Conservation (phyloP, 768 basidiomycete species). For the Lactarius sanguifluus region DNA sequence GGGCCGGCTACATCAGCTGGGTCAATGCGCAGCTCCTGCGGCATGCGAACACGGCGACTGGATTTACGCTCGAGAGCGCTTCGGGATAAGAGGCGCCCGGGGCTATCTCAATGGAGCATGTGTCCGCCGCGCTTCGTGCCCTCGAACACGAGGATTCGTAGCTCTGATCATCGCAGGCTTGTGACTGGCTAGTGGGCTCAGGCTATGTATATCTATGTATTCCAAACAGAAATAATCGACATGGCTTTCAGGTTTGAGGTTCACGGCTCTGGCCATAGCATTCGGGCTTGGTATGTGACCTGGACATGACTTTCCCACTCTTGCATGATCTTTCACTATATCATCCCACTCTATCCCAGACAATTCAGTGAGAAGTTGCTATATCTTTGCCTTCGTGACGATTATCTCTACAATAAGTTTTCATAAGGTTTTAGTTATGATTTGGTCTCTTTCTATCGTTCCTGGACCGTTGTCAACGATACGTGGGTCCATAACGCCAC, state of each 20-base stretch:
- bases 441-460: background rate
- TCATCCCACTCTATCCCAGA: no score
- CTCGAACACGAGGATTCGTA: constrained; percentile 3
- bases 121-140: constrained; percentile 8
- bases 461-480: no score
- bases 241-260: background rate
- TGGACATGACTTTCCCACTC: background rate
- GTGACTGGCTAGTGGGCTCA: background rate
- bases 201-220: background rate
- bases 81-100: constrained; percentile 1
- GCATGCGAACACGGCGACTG: constrained; percentile 31
- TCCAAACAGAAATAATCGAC: background rate
- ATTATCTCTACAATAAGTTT: background rate
- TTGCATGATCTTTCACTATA: no score
- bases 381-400: no score
- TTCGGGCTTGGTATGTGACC: background rate
- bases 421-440: no score
- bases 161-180: background rate
- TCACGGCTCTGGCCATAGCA: background rate
- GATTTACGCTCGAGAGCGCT: background rate
- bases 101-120: constrained; percentile 1
- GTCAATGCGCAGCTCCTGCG: constrained; percentile 56
- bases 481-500: no score
- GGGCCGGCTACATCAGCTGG: constrained; percentile 78
- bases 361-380: no score